A percentile compares a stretch with the other conserved stretches of the same genome.
These are phyloP conservation scores for Amphirosellinia nigrospora DNA, from an alignment of 495 filamentous ascomycete species.

Conservation along the genomic window DNA sequence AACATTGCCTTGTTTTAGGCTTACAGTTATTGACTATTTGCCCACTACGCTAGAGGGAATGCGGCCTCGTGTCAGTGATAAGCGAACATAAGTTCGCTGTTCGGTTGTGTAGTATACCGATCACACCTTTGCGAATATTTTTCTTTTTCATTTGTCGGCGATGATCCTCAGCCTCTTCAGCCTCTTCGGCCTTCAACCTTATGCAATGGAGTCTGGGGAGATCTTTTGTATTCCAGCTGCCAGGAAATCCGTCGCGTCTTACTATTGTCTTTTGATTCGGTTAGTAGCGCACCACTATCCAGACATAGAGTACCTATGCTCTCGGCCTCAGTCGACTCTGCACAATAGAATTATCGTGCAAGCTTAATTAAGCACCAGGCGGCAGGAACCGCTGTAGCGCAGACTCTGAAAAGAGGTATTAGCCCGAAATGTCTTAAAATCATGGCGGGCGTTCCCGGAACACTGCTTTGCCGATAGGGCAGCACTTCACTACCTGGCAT, in stretches of 20 bases:
- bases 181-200: not conserved
- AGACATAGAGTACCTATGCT: too few relatives aligned
- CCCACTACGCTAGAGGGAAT: not conserved
- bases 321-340: too few relatives aligned
- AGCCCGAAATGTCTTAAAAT: not conserved
- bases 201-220: too few relatives aligned
- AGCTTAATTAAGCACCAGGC: not conserved
- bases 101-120: not conserved
- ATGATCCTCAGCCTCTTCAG: not conserved
- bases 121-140: not conserved
- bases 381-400: not conserved
- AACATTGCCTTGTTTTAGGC: not conserved
- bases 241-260: not conserved
- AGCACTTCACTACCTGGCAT: too few relatives aligned
- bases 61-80: not conserved
- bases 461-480: not conserved
- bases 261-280: not conserved
- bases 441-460: conserved; percentile 4
- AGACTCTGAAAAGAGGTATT: not conserved
- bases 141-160: conserved; percentile 2
- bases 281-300: not conserved
- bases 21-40: not conserved
- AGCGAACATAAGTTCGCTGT: not conserved
- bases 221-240: too few relatives aligned
- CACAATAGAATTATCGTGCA: not conserved